These are phyloP conservation scores for Peterozyma toletana DNA, from an alignment of 805 yeast species.

Conservation along the genomic window DNA sequence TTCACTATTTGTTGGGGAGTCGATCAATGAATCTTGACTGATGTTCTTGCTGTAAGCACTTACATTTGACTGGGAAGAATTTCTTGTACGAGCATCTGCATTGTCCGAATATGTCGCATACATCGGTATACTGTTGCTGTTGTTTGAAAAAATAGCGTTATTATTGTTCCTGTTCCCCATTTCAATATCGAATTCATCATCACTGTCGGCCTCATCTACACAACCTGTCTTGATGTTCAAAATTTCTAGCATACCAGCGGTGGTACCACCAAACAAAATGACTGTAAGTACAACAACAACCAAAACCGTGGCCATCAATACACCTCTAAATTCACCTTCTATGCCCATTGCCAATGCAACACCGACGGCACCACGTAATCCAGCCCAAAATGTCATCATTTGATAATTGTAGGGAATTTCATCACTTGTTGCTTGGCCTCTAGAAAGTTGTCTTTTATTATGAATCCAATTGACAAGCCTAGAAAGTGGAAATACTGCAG, in stretches of 20 bases:
- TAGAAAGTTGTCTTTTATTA: slow-evolving; percentile 47
- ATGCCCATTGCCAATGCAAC: slow-evolving; percentile 97
- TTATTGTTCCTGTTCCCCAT: slow-evolving; percentile 22
- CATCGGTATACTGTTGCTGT: slow-evolving; percentile 13
- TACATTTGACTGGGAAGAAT: slow-evolving; percentile 17
- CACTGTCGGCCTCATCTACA: slow-evolving; percentile 73
- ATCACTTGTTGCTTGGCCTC: slow-evolving; percentile 52
- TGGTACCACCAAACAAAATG: slow-evolving; percentile 95
- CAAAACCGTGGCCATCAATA: slow-evolving; percentile 86
- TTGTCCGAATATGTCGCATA: slow-evolving; percentile 10
- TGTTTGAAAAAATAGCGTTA: slow-evolving; percentile 7
- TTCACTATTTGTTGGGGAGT: slow-evolving; percentile 12
- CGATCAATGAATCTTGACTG: slow-evolving; percentile 17
- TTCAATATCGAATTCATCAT: slow-evolving; percentile 94
- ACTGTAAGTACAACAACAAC: slow-evolving; percentile 97
- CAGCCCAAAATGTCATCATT: slow-evolving; percentile 99
- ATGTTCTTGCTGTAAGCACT: slow-evolving; percentile 5
- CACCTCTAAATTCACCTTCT: slow-evolving; percentile 87
- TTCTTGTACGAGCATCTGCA: slow-evolving; percentile 16
- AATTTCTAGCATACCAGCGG: slow-evolving; percentile 96
- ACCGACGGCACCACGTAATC: slow-evolving; percentile 97
- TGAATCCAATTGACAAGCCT: slow-evolving; percentile 74
- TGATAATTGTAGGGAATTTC: slow-evolving; percentile 94
- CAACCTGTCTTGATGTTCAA: slow-evolving; percentile 90
- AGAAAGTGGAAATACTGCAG: slow-evolving; percentile 93